phyloP scores from a whole-genome alignment of 345 rosid species.

The rapeseed (Brassica napus) region Da-Ae NC_063446.1:6276001-6276500 shows the following conservation, averaged over 20 bases:
- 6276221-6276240: not conserved
- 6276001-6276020: not conserved
- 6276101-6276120: not conserved
- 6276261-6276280: slow-evolving; percentile 19
- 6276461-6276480: slow-evolving; percentile 30
- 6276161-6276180: not conserved
- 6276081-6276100: not conserved
- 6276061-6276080: not conserved
- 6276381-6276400: not conserved
- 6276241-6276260: not conserved
- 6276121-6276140: not conserved
- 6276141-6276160: not conserved
- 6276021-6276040: not conserved
- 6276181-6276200: not conserved
- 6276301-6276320: slow-evolving; percentile 21
- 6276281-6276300: not conserved
- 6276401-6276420: not conserved
- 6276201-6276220: not conserved
- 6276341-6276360: slow-evolving; percentile 35
- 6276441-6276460: slow-evolving; percentile 27
- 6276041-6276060: not conserved
- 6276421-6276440: not conserved
- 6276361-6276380: slow-evolving; percentile 7
- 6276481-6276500: slow-evolving; percentile 33
- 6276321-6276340: slow-evolving; percentile 36